These are phyloP conservation scores for Vitis hybrid DNA, from an alignment of 177 flowering plant genomes.

Conservation along the genomic window DNA sequence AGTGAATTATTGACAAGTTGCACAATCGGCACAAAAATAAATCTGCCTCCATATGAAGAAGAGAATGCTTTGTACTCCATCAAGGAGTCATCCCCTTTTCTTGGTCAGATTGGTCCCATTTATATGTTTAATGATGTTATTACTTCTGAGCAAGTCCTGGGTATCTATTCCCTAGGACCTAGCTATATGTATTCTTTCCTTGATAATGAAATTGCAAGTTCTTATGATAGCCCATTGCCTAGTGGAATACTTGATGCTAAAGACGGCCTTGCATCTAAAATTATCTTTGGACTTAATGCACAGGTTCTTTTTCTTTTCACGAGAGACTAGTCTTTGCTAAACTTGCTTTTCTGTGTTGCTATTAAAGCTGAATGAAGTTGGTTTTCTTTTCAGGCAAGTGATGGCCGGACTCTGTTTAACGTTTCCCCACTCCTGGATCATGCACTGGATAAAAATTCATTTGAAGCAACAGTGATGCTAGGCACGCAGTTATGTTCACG, in stretches of 20 bases:
- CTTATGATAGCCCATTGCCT: slow-evolving; percentile 44
- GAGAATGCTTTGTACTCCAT: slow-evolving; percentile 37
- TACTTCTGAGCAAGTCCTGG: slow-evolving; percentile 79
- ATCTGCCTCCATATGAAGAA: slow-evolving; percentile 47
- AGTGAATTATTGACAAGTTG: slow-evolving; percentile 66
- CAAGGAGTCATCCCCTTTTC: slow-evolving; percentile 65
- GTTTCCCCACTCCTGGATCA: slow-evolving; percentile 69
- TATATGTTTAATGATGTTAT: slow-evolving; percentile 86
- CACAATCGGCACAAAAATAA: slow-evolving; percentile 62
- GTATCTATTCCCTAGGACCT: slow-evolving; percentile 84
- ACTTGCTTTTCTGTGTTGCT: slow-evolving; percentile 8
- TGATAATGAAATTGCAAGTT: slow-evolving; percentile 63
- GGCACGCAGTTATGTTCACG: slow-evolving; percentile 95
- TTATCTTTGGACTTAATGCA: slow-evolving; percentile 88
- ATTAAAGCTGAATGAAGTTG: background rate
- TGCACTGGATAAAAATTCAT: slow-evolving; percentile 49
- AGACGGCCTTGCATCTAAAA: slow-evolving; percentile 90
- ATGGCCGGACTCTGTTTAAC: slow-evolving; percentile 70
- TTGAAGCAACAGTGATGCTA: slow-evolving; percentile 66
- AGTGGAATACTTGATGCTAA: slow-evolving; percentile 77
- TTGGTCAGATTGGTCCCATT: slow-evolving; percentile 95
- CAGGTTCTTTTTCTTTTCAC: slow-evolving; percentile 55
- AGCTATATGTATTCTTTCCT: slow-evolving; percentile 97
- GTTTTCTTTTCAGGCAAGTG: slow-evolving; percentile 72
- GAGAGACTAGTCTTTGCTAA: background rate